Percentiles rank a stretch among this genome's conserved stretches.
Evolutionary conservation across 345 rosid species (phyloP).

Genomic region (Ceriops tagal): DNA sequence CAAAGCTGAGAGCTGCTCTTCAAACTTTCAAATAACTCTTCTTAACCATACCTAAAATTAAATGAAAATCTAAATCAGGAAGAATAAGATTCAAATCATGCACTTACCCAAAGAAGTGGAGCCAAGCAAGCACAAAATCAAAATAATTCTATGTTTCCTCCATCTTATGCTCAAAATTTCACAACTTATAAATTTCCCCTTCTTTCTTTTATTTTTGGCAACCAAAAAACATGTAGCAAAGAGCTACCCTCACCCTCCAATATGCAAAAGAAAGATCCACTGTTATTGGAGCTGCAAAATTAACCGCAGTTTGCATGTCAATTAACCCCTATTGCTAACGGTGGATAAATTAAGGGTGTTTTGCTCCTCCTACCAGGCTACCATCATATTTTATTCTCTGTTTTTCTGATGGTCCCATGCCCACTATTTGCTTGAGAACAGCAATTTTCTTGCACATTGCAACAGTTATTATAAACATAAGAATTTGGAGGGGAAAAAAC

Average conservation of each 20-base stretch:
- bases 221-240: too few relatives aligned
- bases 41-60: not conserved
- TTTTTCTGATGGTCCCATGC: not conserved
- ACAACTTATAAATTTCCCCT: too few relatives aligned
- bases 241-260: too few relatives aligned
- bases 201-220: too few relatives aligned
- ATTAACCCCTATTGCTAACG: too few relatives aligned
- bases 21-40: not conserved
- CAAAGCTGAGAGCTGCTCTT: too few relatives aligned
- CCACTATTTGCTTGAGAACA: not conserved
- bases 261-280: too few relatives aligned
- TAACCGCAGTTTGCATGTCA: too few relatives aligned
- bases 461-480: not conserved
- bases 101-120: too few relatives aligned
- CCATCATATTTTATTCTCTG: not conserved
- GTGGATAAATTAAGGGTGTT: too few relatives aligned
- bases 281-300: too few relatives aligned
- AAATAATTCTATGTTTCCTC: not conserved
- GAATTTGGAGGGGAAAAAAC: not conserved
- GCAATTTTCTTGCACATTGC: not conserved
- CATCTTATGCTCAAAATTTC: not conserved
- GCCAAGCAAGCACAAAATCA: not conserved
- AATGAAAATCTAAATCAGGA: not conserved
- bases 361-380: too few relatives aligned
- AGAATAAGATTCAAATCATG: not conserved